phyloP scores from a whole-genome alignment of 2,329 filamentous ascomycete species.

The Eutypa lata region DNA sequence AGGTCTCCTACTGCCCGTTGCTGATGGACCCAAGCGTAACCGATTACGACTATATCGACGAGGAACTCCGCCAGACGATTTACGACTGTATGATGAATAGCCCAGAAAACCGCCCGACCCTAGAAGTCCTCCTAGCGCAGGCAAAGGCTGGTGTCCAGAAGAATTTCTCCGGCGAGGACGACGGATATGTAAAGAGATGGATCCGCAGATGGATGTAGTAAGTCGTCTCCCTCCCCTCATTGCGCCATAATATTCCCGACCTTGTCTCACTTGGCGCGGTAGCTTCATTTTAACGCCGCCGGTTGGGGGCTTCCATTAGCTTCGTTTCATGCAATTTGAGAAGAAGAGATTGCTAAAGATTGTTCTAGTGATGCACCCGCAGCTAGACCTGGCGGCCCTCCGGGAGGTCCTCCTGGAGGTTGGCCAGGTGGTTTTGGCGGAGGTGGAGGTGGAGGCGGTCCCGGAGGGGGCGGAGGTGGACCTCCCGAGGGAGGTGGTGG shows the following conservation, averaged over 20 bases:
- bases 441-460: background rate
- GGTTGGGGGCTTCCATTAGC: no score
- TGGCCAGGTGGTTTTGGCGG: no score
- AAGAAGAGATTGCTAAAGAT: background rate
- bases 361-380: background rate
- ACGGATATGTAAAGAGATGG: conserved; percentile 11
- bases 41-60: conserved; percentile 12
- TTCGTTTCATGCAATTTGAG: no score
- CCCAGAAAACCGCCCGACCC: conserved; percentile 14
- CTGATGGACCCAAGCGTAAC: conserved; percentile 7
- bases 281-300: background rate
- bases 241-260: no score
- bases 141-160: conserved; percentile 3
- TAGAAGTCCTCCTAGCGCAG: conserved; percentile 11
- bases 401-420: no score
- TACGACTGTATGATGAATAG: conserved; percentile 21
- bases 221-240: no score
- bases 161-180: conserved; percentile 10
- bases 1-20: conserved; percentile 19
- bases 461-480: background rate
- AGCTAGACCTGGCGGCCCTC: no score
- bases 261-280: no score
- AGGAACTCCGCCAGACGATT: conserved; percentile 12
- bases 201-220: conserved; percentile 11
- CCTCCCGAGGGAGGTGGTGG: background rate